Percentiles rank a stretch among this genome's conserved stretches.
These are phyloP conservation scores for Kluyveromyces sp. DNA, from an alignment of 1,139 yeast species.

Conservation along the genomic window DNA sequence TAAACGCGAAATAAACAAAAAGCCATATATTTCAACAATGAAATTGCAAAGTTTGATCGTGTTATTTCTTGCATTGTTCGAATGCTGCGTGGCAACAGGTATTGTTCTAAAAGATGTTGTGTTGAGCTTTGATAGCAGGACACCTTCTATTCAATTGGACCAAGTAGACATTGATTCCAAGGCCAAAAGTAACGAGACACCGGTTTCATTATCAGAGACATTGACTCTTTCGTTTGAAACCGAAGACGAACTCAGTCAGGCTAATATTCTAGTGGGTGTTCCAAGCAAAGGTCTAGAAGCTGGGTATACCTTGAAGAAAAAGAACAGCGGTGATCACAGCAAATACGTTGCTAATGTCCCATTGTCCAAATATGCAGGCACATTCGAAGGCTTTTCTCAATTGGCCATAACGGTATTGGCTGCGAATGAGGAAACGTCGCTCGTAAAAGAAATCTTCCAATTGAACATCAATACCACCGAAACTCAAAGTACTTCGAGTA, in stretches of 20 bases:
- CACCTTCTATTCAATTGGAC: background rate
- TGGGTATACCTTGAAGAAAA: constrained; percentile 5
- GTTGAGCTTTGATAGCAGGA: background rate
- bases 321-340: background rate
- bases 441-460: constrained; percentile 14
- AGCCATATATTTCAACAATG: background rate
- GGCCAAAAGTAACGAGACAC: constrained; percentile 1
- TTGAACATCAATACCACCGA: constrained; percentile 6
- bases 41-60: background rate
- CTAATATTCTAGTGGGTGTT: constrained; percentile 18
- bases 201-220: constrained; percentile 8
- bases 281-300: constrained; percentile 16
- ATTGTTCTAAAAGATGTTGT: background rate
- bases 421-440: constrained; percentile 11
- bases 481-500: constrained; percentile 2
- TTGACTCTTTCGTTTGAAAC: constrained; percentile 15
- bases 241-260: constrained; percentile 16
- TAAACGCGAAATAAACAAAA: background rate
- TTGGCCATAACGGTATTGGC: constrained; percentile 14
- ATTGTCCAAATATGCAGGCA: background rate
- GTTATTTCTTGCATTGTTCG: background rate
- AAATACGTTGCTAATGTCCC: constrained; percentile 10
- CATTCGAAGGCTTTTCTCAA: constrained; percentile 6
- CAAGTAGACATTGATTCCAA: background rate
- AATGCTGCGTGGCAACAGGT: background rate